Evolutionary conservation across 108 stramenopile genomes (phyloP).

Genomic region (Chaetoceros muelleri): DNA sequence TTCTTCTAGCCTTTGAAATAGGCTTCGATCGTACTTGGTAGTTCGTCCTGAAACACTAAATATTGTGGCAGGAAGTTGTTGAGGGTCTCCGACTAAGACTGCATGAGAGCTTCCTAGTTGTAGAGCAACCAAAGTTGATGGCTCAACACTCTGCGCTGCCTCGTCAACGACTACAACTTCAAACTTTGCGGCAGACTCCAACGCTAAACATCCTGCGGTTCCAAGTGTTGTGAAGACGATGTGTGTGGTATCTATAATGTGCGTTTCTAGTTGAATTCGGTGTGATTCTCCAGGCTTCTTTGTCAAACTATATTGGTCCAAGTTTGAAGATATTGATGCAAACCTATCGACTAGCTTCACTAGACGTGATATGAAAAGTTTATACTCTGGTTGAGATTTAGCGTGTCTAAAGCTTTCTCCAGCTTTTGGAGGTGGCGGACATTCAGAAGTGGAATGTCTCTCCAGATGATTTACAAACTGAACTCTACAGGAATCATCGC

Average conservation of each 20-base stretch:
- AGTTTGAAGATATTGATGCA: conserved; percentile 44
- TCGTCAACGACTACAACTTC: conserved; percentile 98
- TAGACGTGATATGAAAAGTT: conserved; percentile 39
- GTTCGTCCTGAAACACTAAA: conserved; percentile 73
- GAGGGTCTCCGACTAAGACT: conserved; percentile 94
- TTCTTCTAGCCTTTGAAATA: conserved; percentile 95
- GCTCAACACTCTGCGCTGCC: conserved; percentile 95
- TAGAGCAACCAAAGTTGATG: conserved; percentile 88
- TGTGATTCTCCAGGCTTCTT: conserved; percentile 29
- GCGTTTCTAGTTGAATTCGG: conserved; percentile 53
- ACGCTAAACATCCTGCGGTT: conserved; percentile 71
- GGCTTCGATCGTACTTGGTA: conserved; percentile 84
- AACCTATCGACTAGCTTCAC: conserved; percentile 72
- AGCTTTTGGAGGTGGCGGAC: conserved; percentile 74
- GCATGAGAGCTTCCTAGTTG: conserved; percentile 77
- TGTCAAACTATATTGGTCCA: conserved; percentile 53
- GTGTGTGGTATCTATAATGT: conserved; percentile 82
- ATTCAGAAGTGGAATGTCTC: conserved; percentile 61
- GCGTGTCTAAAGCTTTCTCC: conserved; percentile 44
- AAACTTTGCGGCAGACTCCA: conserved; percentile 82
- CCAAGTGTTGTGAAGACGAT: conserved; percentile 96
- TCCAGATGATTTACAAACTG: conserved; percentile 87
- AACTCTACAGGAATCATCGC: conserved; percentile 55
- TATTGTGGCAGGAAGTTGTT: conserved; percentile 98
- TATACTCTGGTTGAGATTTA: conserved; percentile 75